Evolutionary conservation across 208 protist species (phyloP).

Genomic region (Trypanosoma mega): DNA sequence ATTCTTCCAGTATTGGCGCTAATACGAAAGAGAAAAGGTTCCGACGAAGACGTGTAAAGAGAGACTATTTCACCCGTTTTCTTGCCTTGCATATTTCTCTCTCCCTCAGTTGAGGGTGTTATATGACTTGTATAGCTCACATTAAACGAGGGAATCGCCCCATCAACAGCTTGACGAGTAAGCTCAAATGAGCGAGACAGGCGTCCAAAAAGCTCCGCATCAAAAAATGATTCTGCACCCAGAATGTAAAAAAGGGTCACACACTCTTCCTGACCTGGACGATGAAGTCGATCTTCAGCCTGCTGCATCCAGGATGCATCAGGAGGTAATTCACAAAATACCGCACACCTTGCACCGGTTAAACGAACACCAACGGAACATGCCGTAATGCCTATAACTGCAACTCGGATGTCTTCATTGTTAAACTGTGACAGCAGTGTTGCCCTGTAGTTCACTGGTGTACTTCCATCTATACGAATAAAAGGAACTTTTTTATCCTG

Average conservation of each 20-base stretch:
- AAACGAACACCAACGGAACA: constrained; percentile 79
- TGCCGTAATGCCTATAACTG: constrained; percentile 75
- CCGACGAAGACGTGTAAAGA: constrained; percentile 1
- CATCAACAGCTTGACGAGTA: constrained; percentile 20
- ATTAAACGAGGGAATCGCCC: constrained; percentile 11
- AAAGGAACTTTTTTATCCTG: constrained; percentile 24
- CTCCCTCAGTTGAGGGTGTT: neutral
- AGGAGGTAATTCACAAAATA: constrained; percentile 86
- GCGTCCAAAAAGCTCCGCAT: constrained; percentile 56
- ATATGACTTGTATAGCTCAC: constrained; percentile 19
- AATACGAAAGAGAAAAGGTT: constrained; percentile 30
- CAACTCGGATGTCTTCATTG: constrained; percentile 34
- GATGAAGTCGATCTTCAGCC: constrained; percentile 84
- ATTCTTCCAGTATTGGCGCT: constrained; percentile 72
- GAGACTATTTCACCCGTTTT: neutral
- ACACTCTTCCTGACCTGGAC: constrained; percentile 49
- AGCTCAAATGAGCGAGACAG: constrained; percentile 36
- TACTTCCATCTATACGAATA: constrained; percentile 67
- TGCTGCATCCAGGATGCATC: constrained; percentile 77
- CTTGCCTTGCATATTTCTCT: neutral
- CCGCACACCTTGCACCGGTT: constrained; percentile 53
- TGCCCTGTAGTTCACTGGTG: constrained; percentile 33
- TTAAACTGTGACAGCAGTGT: constrained; percentile 45
- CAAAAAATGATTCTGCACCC: constrained; percentile 57
- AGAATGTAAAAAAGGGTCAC: constrained; percentile 71